Evolutionary conservation across 768 basidiomycete genomes (phyloP).

Genomic region (Dioszegia crocea): DNA sequence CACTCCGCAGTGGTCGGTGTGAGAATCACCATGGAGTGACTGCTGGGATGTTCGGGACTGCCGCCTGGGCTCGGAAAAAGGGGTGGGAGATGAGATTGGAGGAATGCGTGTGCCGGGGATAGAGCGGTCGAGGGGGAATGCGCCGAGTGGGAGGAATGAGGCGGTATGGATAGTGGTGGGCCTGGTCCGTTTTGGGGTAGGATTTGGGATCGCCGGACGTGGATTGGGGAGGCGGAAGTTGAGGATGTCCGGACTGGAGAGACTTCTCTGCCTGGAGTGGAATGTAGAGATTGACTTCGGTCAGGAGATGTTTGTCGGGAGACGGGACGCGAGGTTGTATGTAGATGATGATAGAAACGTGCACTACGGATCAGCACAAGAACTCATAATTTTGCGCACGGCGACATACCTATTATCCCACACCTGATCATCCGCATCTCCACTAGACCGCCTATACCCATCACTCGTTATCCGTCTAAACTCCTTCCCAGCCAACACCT

Average conservation of each 20-base stretch:
- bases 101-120: slow-evolving; percentile 42
- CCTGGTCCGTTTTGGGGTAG: slow-evolving; percentile 24
- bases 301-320: slow-evolving; percentile 26
- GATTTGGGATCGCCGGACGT: slow-evolving; percentile 20
- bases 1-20: slow-evolving; percentile 50
- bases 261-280: slow-evolving; percentile 13
- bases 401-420: slow-evolving; percentile 43
- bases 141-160: neutral
- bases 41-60: slow-evolving; percentile 20
- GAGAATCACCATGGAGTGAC: slow-evolving; percentile 38
- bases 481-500: slow-evolving; percentile 8
- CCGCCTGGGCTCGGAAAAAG: slow-evolving; percentile 21
- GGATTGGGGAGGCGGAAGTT: slow-evolving; percentile 25
- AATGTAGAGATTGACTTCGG: slow-evolving; percentile 23
- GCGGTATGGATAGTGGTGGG: slow-evolving; percentile 8
- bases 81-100: slow-evolving; percentile 38
- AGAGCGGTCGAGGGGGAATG: slow-evolving; percentile 22
- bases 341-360: slow-evolving; percentile 43
- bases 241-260: slow-evolving; percentile 13
- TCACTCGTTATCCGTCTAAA: slow-evolving; percentile 33
- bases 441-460: slow-evolving; percentile 10
- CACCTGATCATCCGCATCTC: slow-evolving; percentile 19
- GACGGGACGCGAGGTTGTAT: slow-evolving; percentile 36
- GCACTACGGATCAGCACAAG: slow-evolving; percentile 24
- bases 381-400: neutral